A percentile compares a stretch with the other conserved stretches of the same genome.
phyloP scores from a whole-genome alignment of 257 asterid genomes.

The Petrea volubilis region DNA sequence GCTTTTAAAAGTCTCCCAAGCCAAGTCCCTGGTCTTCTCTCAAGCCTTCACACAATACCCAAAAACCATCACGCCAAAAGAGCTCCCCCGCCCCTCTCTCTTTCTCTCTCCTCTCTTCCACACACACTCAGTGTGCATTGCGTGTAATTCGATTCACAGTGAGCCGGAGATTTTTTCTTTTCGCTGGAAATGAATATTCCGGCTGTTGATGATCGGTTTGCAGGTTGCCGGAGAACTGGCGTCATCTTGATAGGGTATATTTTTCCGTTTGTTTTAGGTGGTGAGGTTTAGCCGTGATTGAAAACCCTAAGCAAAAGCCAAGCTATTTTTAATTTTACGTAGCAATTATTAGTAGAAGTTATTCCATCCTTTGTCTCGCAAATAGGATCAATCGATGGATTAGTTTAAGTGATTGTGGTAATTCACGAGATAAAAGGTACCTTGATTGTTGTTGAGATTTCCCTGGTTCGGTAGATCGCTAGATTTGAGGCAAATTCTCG shows the following conservation, averaged over 20 bases:
- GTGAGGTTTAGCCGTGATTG: constrained; percentile 27
- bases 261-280: neutral
- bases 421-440: constrained; percentile 34
- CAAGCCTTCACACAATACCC: constrained; percentile 25
- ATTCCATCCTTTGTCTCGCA: constrained; percentile 51
- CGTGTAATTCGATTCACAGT: neutral
- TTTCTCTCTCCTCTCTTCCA: constrained; percentile 19
- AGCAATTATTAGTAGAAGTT: constrained; percentile 49
- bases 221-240: constrained; percentile 37
- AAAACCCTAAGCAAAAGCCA: constrained; percentile 48
- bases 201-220: constrained; percentile 29
- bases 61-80: constrained; percentile 29
- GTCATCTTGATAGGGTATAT: constrained; percentile 16
- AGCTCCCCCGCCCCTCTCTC: constrained; percentile 15
- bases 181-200: constrained; percentile 39
- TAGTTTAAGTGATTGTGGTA: constrained; percentile 19
- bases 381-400: constrained; percentile 29
- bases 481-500: constrained; percentile 19
- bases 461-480: constrained; percentile 25
- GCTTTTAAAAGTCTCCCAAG: constrained; percentile 17
- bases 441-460: constrained; percentile 28
- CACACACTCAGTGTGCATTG: constrained; percentile 23
- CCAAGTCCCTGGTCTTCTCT: constrained; percentile 14
- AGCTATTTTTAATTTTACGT: constrained; percentile 19
- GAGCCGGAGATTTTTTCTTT: constrained; percentile 3